These are phyloP conservation scores for Aspergillus carbonarius DNA, from an alignment of 2,329 filamentous ascomycete species.

Conservation along the genomic window DNA sequence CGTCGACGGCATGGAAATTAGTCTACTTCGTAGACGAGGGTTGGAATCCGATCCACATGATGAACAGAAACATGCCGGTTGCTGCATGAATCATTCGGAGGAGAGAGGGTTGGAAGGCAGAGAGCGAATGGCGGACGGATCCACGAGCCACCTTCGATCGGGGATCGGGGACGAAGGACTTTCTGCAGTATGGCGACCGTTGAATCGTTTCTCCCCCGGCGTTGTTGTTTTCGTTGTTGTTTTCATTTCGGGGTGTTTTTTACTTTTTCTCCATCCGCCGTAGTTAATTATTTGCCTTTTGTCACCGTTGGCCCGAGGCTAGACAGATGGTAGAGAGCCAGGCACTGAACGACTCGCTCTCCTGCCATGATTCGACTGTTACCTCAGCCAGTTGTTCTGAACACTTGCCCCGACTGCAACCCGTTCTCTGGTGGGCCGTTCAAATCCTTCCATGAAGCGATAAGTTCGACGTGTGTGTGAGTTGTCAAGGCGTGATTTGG, in stretches of 20 bases:
- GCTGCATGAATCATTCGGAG: not conserved
- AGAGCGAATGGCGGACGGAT: not conserved
- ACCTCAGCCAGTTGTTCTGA: not conserved
- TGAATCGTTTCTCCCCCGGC: not conserved
- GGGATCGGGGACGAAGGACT: not conserved
- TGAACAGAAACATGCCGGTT: not conserved
- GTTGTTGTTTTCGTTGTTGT: not conserved
- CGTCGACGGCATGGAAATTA: not conserved
- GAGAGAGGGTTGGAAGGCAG: not conserved
- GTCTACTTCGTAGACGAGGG: not conserved
- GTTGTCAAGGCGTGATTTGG: conserved; percentile 23
- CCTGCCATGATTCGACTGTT: not conserved
- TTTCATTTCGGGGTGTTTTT: not conserved
- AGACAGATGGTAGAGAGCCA: not conserved
- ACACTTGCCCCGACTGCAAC: not conserved
- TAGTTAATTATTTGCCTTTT: not conserved
- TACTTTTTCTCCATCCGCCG: not conserved
- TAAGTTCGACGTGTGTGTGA: conserved; percentile 13
- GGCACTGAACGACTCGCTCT: not conserved
- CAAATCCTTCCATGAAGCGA: not conserved
- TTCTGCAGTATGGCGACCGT: not conserved
- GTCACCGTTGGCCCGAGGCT: not conserved
- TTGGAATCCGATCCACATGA: not conserved
- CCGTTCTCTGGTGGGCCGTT: not conserved
- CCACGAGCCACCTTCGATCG: not conserved